These are phyloP conservation scores for Globisporangium carolinianum DNA, from an alignment of 352 stramenopile genomes.

Conservation along the genomic window DNA sequence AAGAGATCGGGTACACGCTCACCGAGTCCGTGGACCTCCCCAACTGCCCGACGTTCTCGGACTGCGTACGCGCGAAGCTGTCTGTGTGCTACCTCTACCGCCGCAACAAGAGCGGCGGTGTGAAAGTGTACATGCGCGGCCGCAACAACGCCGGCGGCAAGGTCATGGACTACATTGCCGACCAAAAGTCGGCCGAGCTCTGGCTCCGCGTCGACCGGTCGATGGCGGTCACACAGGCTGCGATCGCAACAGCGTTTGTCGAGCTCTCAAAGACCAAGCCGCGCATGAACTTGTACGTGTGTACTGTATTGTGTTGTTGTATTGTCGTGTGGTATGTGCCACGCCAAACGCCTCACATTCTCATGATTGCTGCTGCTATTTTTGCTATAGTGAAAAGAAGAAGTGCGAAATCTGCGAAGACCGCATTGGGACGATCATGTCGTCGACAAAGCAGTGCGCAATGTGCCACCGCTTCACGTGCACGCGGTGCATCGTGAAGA, in stretches of 20 bases:
- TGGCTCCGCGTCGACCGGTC: constrained; percentile 62
- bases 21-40: constrained; percentile 69
- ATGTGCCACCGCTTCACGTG: constrained; percentile 63
- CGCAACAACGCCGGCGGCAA: constrained; percentile 65
- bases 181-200: constrained; percentile 67
- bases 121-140: constrained; percentile 73
- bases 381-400: constrained; percentile 17
- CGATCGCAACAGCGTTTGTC: constrained; percentile 52
- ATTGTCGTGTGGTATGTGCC: constrained; percentile 5
- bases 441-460: constrained; percentile 48
- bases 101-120: constrained; percentile 63
- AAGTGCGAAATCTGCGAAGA: constrained; percentile 61
- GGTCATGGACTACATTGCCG: constrained; percentile 62
- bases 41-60: constrained; percentile 52
- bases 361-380: constrained; percentile 3
- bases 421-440: constrained; percentile 49
- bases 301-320: not conserved
- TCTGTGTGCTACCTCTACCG: constrained; percentile 73
- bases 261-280: constrained; percentile 29
- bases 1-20: constrained; percentile 76
- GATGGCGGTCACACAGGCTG: constrained; percentile 37
- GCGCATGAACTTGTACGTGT: constrained; percentile 12
- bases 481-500: constrained; percentile 50
- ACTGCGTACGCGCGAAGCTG: constrained; percentile 64
- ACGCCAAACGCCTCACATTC: not conserved